Percentiles rank a stretch among this genome's conserved stretches.
Conservation (phyloP, 192 early-diverging fungal species). For the Backusella psychrophila region DNA sequence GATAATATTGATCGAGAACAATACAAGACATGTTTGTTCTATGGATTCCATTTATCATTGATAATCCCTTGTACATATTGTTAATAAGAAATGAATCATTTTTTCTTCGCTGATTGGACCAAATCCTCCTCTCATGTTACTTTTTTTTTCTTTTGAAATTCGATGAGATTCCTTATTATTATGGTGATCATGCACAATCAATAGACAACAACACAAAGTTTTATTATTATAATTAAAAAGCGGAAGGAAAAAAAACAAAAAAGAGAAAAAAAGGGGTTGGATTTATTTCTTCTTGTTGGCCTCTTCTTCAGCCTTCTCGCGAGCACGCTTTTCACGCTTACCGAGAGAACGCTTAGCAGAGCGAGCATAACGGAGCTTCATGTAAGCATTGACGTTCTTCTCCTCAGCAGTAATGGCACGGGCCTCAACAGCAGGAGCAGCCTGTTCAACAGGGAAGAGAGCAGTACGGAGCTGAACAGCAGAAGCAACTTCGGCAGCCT, state of each 20-base stretch:
- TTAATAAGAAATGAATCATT: background rate
- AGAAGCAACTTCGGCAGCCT: slow-evolving; percentile 50
- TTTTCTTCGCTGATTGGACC: background rate
- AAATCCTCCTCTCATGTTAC: background rate
- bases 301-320: slow-evolving; percentile 83
- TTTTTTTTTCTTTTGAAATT: background rate
- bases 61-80: background rate
- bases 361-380: slow-evolving; percentile 75
- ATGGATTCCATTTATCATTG: background rate
- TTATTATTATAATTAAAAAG: background rate
- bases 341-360: slow-evolving; percentile 75
- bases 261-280: background rate
- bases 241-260: background rate
- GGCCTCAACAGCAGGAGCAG: slow-evolving; percentile 45
- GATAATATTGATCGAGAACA: background rate
- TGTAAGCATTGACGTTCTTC: slow-evolving; percentile 60
- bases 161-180: background rate
- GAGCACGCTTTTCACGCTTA: slow-evolving; percentile 74
- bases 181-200: background rate
- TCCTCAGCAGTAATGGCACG: slow-evolving; percentile 56
- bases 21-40: background rate
- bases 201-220: background rate
- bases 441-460: slow-evolving; percentile 70
- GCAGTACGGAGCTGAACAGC: slow-evolving; percentile 67
- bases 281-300: slow-evolving; percentile 50